These are phyloP conservation scores for Escovopsis sp. DNA, from an alignment of 2,329 filamentous ascomycete genomes.

Conservation along the genomic window DNA sequence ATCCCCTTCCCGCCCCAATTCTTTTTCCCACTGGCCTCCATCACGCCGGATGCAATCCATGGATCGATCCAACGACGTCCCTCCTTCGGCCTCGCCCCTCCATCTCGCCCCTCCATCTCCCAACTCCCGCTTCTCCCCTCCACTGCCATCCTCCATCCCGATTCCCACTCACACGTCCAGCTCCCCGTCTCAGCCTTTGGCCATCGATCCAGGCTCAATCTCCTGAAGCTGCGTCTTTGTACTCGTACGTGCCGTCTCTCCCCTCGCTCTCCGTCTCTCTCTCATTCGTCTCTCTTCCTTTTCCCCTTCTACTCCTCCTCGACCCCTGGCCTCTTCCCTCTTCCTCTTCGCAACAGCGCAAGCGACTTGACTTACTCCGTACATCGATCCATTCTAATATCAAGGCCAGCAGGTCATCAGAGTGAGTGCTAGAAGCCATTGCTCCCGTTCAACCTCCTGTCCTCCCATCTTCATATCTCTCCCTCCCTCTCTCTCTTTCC, in stretches of 20 bases:
- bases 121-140: conserved; percentile 4
- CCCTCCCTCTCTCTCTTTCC: conserved; percentile 4
- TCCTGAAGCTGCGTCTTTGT: conserved; percentile 1
- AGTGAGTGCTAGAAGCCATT: background rate
- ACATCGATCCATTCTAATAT: too few relatives aligned
- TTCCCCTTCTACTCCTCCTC: too few relatives aligned
- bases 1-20: conserved; percentile 4
- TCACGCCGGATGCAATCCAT: background rate
- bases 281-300: conserved; percentile 1
- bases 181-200: background rate
- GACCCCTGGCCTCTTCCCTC: conserved; percentile 2
- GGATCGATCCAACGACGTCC: background rate
- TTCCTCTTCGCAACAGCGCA: background rate
- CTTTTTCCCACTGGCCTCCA: conserved; percentile 3
- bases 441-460: background rate
- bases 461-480: too few relatives aligned
- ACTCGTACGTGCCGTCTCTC: background rate
- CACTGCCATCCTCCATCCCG: conserved; percentile 1
- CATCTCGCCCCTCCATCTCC: conserved; percentile 3
- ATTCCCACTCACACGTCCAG: background rate
- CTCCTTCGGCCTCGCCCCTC: conserved; percentile 2
- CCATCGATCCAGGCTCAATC: conserved; percentile 2
- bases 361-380: too few relatives aligned
- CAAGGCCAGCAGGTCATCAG: too few relatives aligned
- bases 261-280: too few relatives aligned